These are phyloP conservation scores for Rheum nobile DNA, from an alignment of 148 eudicot species.

Conservation along the genomic window DNA sequence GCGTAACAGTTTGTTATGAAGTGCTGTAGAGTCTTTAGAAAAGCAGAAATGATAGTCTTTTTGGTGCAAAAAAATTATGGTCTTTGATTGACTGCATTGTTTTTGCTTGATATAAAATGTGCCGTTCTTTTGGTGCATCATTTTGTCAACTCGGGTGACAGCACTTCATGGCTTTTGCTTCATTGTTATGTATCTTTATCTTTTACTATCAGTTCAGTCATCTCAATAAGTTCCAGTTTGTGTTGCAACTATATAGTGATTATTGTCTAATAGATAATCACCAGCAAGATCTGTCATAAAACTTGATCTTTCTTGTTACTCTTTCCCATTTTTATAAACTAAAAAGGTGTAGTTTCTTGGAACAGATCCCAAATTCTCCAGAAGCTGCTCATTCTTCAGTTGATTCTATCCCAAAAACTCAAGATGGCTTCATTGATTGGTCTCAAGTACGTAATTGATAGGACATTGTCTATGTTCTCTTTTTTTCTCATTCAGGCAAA, in stretches of 20 bases:
- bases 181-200: not conserved
- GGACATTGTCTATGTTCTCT: not conserved
- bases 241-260: not conserved
- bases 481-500: not conserved
- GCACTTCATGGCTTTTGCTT: not conserved
- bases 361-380: slow-evolving; percentile 71
- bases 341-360: slow-evolving; percentile 6
- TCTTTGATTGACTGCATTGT: not conserved
- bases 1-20: not conserved
- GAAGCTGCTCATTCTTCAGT: slow-evolving; percentile 52
- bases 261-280: not conserved
- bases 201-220: not conserved
- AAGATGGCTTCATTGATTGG: slow-evolving; percentile 84
- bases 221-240: not conserved
- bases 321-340: not conserved
- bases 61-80: not conserved
- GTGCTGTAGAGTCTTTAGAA: not conserved
- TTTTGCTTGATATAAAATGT: not conserved
- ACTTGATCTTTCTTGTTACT: not conserved
- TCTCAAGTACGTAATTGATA: slow-evolving; percentile 52
- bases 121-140: not conserved
- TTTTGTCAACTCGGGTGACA: not conserved
- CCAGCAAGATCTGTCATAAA: not conserved
- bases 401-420: slow-evolving; percentile 57
- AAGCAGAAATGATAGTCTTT: not conserved